Evolutionary conservation across 306 rosid species (phyloP).

Genomic region (Mucuna pruriens): DNA sequence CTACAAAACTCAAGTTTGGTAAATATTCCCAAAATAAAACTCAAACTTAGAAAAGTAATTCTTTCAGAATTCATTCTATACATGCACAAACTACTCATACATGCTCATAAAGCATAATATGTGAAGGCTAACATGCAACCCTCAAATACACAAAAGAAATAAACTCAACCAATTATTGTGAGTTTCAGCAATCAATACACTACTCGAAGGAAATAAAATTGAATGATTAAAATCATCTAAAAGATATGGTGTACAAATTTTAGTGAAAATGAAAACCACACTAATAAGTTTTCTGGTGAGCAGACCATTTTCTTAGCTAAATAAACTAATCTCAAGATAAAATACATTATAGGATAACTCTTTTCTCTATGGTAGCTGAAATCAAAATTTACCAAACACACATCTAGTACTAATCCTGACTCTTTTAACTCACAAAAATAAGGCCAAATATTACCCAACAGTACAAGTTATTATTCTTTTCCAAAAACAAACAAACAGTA

Average conservation of each 20-base stretch:
- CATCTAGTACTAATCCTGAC: conserved; percentile 15
- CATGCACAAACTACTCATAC: neutral
- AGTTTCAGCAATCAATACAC: conserved; percentile 30
- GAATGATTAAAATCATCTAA: conserved; percentile 21
- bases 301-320: neutral
- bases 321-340: conserved; percentile 27
- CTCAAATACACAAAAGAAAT: neutral
- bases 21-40: conserved; percentile 28
- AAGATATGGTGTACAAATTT: neutral
- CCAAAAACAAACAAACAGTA: neutral
- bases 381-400: conserved; percentile 30
- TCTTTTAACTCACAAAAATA: conserved; percentile 13
- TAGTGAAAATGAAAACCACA: conserved; percentile 24
- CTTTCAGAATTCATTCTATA: conserved; percentile 12
- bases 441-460: conserved; percentile 9
- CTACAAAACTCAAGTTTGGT: neutral
- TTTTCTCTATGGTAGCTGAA: conserved; percentile 2
- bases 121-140: conserved; percentile 18
- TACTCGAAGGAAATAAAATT: neutral
- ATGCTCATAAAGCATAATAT: conserved; percentile 26
- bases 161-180: conserved; percentile 22
- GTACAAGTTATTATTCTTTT: neutral
- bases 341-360: conserved; percentile 19
- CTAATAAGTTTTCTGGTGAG: neutral
- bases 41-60: neutral